Base-by-base conservation (phyloP, 1,284 basidiomycete genomes). In the Pseudozyma thailandica region DNA sequence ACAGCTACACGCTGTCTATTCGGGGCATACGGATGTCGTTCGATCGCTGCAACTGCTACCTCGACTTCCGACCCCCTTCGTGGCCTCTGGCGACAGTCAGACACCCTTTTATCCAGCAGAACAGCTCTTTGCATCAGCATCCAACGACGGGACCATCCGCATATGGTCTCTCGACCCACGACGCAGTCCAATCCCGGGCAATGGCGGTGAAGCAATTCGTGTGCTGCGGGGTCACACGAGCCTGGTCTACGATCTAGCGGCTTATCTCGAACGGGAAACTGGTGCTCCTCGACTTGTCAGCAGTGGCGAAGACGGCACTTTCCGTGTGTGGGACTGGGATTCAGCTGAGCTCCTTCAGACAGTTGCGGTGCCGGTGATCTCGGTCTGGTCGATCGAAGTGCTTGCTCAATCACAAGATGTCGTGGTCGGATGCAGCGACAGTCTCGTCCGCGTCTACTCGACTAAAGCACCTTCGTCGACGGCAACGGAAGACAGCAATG, bases 1-100 rank as follows among this genome's bases (percentile, higher is more conserved):
- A 3, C 56, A 69, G 45, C 47, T 72, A 16, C 31, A 52, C 18
- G 41, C 55, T 3, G 66, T 72, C 15, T 77, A 64, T 28, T 60
- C 55, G 6, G 73, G 75, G 6, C 73, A 75, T n/a, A 59, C 30
- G 21, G 75, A 77, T 26, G 75, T 77, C 16, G 69, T 75, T 5
- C 57, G 75, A 12, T 49, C 54, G 12, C 28, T 75, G 7, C 37
- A 31, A 13, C 27, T 75, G 0, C 49, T 75, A 0, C 63, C 60
- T 1, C 6, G 35, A 1, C 26, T 61, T 8, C 38, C 50, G 6
- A 3, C 23, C 3, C 21, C 48, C 16, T 9, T 18, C 37, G 18
- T n/a, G 16, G 16, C 37, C 13, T 9, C 37, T 9, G 16, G 20
- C 21, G 45, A 23, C 46, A 15, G 15, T 6, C 8, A 48, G 21